Base-by-base conservation (phyloP, 2,329 filamentous ascomycete species). In the Gnomoniopsis sp. region DNA sequence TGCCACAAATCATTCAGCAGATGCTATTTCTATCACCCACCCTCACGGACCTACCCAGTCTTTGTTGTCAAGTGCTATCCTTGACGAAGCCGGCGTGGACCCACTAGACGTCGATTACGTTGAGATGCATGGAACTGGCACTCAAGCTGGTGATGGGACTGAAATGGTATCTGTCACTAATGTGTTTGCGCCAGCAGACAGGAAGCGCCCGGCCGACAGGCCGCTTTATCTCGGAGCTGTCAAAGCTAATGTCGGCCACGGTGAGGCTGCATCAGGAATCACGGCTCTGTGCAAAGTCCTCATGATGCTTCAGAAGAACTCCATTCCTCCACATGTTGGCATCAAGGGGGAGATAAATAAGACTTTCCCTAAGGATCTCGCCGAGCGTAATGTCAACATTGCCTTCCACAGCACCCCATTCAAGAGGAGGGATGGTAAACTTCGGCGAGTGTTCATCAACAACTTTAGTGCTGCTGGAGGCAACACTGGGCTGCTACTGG, bases 71-170 rank as follows among this genome's bases (percentile, higher is more conserved):
- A 82, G 83, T 57, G 79, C 84, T 43, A 86, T 95, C 30, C 78
- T 95, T 1, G 82, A 88, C 50, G 83, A 89, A 47, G 87, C 89
- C 46, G 87, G 88, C 59, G 81, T 95, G 22, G 87, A 93, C 67
- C 88, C 90, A 1, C 81, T 86, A 53, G 88, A 93, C 63, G 82
- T 96, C 51, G 86, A 86, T 71, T 96, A 93, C 67, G 87, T 96
- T 10, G 91, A 96, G 73, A 91, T 95, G 87, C 91, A 96, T 71
- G 91, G 90, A 15, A 96, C 91, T 2, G 91, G 91, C 34, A 96
- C 90, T 0, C 90, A 95, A 71, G 90, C 89, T 34, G 91, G 90
- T 61, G 91, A 96, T 68, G 87, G 86, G 8, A 88, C 86, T 3
- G 92, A 96, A 71, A 93, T 93, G 88, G 79, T 85, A 1, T 91